phyloP scores from a whole-genome alignment of 2,329 filamentous ascomycete genomes.

The Xylariaceae sp. region DNA sequence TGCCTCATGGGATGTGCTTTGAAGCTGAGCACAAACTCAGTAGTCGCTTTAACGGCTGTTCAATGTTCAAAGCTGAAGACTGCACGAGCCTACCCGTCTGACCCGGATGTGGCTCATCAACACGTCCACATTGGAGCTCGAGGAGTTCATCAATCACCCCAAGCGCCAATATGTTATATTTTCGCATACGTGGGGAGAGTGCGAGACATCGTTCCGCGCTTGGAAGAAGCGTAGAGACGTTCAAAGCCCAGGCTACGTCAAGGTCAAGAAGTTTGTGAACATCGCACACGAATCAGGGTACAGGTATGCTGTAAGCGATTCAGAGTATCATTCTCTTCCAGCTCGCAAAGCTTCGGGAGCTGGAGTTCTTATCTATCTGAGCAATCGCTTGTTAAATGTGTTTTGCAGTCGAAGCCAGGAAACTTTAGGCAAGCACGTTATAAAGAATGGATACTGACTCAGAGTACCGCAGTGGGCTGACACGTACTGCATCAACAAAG shows the following conservation, averaged over 20 bases:
- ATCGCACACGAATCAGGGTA: neutral
- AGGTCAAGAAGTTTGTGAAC: neutral
- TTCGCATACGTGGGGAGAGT: neutral
- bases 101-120: conserved; percentile 1
- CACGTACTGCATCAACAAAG: conserved; percentile 1
- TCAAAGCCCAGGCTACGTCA: neutral
- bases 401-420: no score
- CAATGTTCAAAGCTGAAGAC: no score
- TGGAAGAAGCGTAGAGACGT: neutral
- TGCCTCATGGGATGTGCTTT: no score
- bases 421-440: no score
- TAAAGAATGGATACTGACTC: no score
- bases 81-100: no score
- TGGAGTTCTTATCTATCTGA: no score
- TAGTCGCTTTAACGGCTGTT: no score
- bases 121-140: neutral
- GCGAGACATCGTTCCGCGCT: neutral
- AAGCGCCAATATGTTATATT: neutral
- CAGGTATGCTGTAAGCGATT: neutral
- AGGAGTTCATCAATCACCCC: neutral
- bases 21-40: no score
- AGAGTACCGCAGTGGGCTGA: neutral
- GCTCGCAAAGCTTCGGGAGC: no score
- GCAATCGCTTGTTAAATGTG: no score
- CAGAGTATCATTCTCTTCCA: no score